Conservation (phyloP, 2,329 filamentous ascomycete genomes). For the Albophoma yamanashiensis region DNA sequence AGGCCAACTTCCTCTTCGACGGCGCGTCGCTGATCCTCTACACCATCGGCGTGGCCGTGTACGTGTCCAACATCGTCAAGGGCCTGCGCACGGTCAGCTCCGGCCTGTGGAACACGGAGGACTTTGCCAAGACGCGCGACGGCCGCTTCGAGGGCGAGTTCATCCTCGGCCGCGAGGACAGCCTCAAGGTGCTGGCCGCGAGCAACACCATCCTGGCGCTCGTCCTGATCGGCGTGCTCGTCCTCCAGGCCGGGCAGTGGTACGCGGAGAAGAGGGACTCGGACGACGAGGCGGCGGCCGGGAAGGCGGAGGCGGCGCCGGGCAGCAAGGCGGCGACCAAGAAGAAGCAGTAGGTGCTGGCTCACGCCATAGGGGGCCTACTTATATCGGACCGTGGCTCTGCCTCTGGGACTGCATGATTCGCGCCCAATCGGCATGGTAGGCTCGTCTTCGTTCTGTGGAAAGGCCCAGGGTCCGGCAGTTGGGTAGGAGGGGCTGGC, state of each 20-base stretch:
- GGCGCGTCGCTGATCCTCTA: conserved; percentile 73
- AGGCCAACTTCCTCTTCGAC: conserved; percentile 93
- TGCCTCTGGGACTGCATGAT: not conserved
- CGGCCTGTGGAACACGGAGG: conserved; percentile 47
- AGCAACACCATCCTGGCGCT: conserved; percentile 95
- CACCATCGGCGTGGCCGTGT: conserved; percentile 81
- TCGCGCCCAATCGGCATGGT: not conserved
- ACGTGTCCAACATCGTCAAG: conserved; percentile 94
- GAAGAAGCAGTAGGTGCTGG: conserved; percentile 22
- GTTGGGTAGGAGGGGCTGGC: not conserved
- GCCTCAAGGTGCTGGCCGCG: conserved; percentile 78
- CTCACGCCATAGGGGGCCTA: not conserved
- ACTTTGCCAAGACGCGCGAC: conserved; percentile 24
- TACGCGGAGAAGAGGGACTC: conserved; percentile 92
- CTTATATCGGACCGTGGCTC: not conserved
- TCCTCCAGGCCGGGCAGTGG: conserved; percentile 95
- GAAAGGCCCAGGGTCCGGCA: not conserved
- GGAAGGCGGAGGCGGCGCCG: conserved; percentile 15
- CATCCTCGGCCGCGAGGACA: conserved; percentile 75
- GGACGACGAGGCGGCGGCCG: conserved; percentile 61
- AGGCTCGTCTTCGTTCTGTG: not conserved
- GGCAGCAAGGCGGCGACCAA: conserved; percentile 17
- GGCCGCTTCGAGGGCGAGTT: conserved; percentile 46
- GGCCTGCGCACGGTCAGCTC: conserved; percentile 74
- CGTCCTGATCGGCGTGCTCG: conserved; percentile 81